A percentile compares a stretch with the other conserved stretches of the same genome.
phyloP scores from a whole-genome alignment of 176 grass and related monocot genomes.

The Carex pumila region DNA sequence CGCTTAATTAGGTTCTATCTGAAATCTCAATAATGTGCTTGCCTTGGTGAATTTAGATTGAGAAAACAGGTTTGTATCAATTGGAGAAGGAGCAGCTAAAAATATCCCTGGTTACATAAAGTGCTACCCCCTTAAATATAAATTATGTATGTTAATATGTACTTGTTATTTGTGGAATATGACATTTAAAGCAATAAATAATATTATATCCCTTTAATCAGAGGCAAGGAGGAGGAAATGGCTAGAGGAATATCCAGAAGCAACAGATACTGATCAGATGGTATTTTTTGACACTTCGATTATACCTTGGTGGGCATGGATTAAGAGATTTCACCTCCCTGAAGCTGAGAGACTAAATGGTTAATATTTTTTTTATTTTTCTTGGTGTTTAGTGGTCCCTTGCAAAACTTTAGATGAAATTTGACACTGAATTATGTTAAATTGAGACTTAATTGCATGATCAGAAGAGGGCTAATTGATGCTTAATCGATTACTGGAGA shows the following conservation, averaged over 20 bases:
- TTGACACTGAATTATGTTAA: not conserved
- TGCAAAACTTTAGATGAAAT: not conserved
- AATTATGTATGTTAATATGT: not conserved
- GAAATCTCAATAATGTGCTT: not conserved
- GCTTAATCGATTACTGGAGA: not conserved
- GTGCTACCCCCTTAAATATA: not conserved
- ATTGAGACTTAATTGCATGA: not conserved
- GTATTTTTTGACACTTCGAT: conserved; percentile 73
- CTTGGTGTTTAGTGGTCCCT: not conserved
- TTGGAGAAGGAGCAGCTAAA: not conserved
- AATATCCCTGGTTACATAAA: not conserved
- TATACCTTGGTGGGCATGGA: conserved; percentile 91
- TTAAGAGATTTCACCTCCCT: conserved; percentile 82
- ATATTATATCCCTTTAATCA: conserved; percentile 20
- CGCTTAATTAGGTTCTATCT: not conserved
- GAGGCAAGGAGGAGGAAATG: conserved; percentile 93
- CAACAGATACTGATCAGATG: conserved; percentile 33
- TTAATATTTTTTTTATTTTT: conserved; percentile 15
- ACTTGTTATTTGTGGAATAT: not conserved
- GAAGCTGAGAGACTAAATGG: conserved; percentile 95
- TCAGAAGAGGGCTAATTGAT: not conserved
- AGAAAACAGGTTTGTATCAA: not conserved
- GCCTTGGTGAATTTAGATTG: not conserved
- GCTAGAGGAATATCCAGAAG: conserved; percentile 89
- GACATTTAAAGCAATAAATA: not conserved